Conservation (phyloP, 257 asterid species). For the Petunia secreta region DNA sequence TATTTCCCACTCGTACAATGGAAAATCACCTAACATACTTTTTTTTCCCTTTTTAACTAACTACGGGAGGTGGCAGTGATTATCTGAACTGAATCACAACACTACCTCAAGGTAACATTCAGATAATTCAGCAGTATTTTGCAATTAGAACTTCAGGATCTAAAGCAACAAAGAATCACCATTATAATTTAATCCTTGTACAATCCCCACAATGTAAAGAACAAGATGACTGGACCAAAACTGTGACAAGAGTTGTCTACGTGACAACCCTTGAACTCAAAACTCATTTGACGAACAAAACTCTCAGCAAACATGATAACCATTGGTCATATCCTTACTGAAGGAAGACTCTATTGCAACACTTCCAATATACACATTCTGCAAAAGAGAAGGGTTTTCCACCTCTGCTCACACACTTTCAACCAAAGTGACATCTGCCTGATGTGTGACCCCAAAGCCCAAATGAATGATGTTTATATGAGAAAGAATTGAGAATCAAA, state of each 20-base stretch:
- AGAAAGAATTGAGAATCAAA: conserved; percentile 28
- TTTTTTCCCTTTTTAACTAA: too few species aligned
- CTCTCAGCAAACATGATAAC: not conserved
- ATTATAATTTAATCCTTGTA: conserved; percentile 25
- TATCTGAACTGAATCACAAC: too few species aligned
- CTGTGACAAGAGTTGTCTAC: conserved; percentile 36
- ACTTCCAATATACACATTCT: conserved; percentile 28
- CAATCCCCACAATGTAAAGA: conserved; percentile 29
- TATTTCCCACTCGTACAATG: too few species aligned
- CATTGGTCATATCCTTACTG: not conserved
- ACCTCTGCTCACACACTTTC: conserved; percentile 24
- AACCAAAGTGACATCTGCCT: conserved; percentile 24
- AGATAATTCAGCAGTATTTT: not conserved
- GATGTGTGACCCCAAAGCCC: conserved; percentile 27
- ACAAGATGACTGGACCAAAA: conserved; percentile 27
- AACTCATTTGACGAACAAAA: not conserved
- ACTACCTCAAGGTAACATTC: too few species aligned
- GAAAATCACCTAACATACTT: too few species aligned
- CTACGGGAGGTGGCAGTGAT: too few species aligned
- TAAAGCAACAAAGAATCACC: not conserved
- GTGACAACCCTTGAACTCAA: conserved; percentile 31
- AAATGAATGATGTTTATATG: conserved; percentile 24
- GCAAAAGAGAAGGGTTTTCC: conserved; percentile 26
- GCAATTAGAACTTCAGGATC: not conserved
- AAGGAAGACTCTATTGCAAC: conserved; percentile 22